A percentile compares a stretch with the other conserved stretches of the same genome.
Conservation (phyloP, 352 stramenopile species). For the Phytophthora macrochlamydospora region DNA sequence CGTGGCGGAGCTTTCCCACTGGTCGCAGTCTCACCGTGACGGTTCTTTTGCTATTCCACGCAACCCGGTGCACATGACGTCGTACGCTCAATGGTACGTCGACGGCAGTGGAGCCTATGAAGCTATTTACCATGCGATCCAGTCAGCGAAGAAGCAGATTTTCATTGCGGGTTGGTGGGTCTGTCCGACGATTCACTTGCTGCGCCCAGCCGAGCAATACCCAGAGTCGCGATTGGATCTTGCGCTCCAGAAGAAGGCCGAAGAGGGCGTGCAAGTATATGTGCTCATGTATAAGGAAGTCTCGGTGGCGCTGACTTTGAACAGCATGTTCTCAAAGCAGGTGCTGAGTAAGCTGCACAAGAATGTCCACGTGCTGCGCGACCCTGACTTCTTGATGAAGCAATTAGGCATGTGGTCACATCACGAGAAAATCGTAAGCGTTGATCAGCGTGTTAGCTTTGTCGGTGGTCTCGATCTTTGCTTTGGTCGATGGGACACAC, state of each 20-base stretch:
- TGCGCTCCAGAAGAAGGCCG: conserved; percentile 69
- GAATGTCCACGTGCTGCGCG: conserved; percentile 88
- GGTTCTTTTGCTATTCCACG: conserved; percentile 82
- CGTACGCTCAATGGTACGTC: conserved; percentile 83
- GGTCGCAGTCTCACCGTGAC: conserved; percentile 80
- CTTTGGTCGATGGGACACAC: conserved; percentile 89
- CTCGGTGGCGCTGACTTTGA: conserved; percentile 78
- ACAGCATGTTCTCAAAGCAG: conserved; percentile 85
- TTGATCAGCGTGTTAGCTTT: conserved; percentile 90
- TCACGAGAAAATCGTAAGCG: conserved; percentile 93
- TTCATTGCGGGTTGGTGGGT: conserved; percentile 93
- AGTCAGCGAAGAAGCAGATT: conserved; percentile 79
- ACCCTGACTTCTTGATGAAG: conserved; percentile 91
- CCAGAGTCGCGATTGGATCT: conserved; percentile 73
- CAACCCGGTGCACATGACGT: conserved; percentile 60
- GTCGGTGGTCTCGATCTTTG: conserved; percentile 91
- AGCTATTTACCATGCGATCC: conserved; percentile 74
- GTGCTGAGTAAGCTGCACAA: conserved; percentile 65
- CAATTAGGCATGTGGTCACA: conserved; percentile 90
- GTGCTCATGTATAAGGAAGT: conserved; percentile 94
- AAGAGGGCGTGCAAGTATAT: conserved; percentile 88
- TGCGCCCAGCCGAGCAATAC: conserved; percentile 61
- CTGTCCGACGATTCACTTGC: conserved; percentile 82
- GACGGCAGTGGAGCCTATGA: conserved; percentile 79
- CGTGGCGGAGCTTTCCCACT: conserved; percentile 66